phyloP scores from a whole-genome alignment of 129 eudicot genomes.

The Erigeron canadensis region DNA sequence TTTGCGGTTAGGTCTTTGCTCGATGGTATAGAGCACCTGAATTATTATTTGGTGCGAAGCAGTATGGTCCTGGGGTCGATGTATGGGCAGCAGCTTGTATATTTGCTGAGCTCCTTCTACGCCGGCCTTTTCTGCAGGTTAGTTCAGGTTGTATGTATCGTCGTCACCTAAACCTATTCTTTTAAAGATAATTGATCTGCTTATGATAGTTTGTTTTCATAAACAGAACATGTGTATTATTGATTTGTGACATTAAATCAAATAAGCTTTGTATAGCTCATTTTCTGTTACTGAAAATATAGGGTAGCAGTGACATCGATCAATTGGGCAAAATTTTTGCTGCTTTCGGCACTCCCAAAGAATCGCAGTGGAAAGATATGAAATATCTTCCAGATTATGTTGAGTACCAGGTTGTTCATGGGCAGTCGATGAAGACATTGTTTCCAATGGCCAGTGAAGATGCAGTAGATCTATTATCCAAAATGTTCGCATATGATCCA shows the following conservation, averaged over 20 bases:
- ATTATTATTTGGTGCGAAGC: conserved; percentile 93
- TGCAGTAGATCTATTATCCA: conserved; percentile 78
- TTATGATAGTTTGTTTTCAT: neutral
- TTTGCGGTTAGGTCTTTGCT: conserved; percentile 73
- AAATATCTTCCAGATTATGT: conserved; percentile 87
- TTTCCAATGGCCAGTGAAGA: conserved; percentile 98
- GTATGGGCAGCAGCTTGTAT: conserved; percentile 99
- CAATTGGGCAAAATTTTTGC: conserved; percentile 98
- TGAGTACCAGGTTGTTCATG: conserved; percentile 90
- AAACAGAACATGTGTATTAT: neutral
- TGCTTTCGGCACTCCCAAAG: conserved; percentile 97
- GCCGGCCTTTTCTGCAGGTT: conserved; percentile 94
- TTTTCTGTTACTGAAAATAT: conserved; percentile 10
- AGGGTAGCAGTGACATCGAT: conserved; percentile 97
- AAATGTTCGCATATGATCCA: conserved; percentile 94
- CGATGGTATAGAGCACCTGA: conserved; percentile 99
- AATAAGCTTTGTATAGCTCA: neutral
- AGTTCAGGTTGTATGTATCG: conserved; percentile 9
- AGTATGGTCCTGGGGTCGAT: conserved; percentile 98
- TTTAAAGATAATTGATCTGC: neutral
- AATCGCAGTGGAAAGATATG: conserved; percentile 93
- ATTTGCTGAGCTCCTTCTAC: conserved; percentile 88
- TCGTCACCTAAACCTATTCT: neutral
- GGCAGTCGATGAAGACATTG: conserved; percentile 71
- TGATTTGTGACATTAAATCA: conserved; percentile 2